Base-by-base conservation (phyloP, 345 rosid species). In the Carallia brachiata region DNA sequence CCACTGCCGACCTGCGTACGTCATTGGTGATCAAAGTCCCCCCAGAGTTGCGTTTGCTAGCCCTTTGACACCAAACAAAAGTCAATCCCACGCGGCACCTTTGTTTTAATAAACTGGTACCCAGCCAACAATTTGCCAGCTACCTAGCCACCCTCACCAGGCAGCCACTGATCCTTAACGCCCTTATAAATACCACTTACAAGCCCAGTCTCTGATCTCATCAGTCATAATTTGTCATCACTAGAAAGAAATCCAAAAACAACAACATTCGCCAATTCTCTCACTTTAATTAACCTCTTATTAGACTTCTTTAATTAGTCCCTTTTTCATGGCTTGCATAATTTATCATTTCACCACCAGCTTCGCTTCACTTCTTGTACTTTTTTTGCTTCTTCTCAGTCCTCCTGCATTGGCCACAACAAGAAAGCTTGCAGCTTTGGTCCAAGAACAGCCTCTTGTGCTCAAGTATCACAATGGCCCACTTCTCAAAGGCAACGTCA, bases 391-490 rank as follows among this genome's bases (percentile, higher is more conserved):
- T 3, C 64, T 55, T 17, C 2, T 32, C 2, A 32, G 2, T 4
- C 34, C 23, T 9, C 73, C 78, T 48, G 30, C 66, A 53, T 5
- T 36, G 1, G 82, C 87, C 63, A 60, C 77, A 10, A 36, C 74
- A 5, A 79, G 83, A 60, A 77, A 79, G 30, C 72, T 66, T 5
- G 64, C 69, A 40, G 71, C 68, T 44, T 12, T 75, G 5, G 70
- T 75, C 30, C 31, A 74, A 58, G 61, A 70, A 32, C 70, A 60
- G 17, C 71, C 78, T 39, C 68, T 66, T 5, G 16, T 70, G 15
- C 68, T 76, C 58, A 55, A 56, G 37, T 76, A 76, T 65, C 79
- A 76, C 50, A 66, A 65, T 36, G 72, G 79, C 12, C 79, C 71
- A 0, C 75, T 76, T 19, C 75, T 70, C 55, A 66, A 65, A 10